These are phyloP conservation scores for Rhodamnia argentea DNA, from an alignment of 345 rosid genomes.

Conservation along the genomic window DNA sequence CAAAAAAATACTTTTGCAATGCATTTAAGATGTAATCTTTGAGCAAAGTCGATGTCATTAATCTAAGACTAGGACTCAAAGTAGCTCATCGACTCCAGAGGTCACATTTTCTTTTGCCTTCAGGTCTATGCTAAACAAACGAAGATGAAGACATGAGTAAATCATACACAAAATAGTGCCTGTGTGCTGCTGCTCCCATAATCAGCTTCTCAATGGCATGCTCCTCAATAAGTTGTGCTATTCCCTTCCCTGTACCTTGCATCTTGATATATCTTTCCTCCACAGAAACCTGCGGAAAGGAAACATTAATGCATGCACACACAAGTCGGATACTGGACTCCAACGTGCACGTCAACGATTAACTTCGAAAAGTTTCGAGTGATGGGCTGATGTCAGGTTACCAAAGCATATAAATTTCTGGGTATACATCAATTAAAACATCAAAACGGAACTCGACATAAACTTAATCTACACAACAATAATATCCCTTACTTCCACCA, in stretches of 20 bases:
- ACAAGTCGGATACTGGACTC: neutral
- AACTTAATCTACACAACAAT: neutral
- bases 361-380: neutral
- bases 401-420: neutral
- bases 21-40: neutral
- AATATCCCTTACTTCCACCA: neutral
- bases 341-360: neutral
- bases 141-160: neutral
- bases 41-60: neutral
- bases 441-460: neutral
- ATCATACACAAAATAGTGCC: constrained; percentile 31
- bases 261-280: neutral
- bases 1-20: neutral
- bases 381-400: neutral
- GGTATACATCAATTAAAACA: neutral
- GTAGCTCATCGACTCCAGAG: neutral
- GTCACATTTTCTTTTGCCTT: neutral
- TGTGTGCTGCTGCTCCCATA: constrained; percentile 65
- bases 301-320: neutral
- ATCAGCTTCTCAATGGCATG: constrained; percentile 47
- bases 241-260: constrained; percentile 26
- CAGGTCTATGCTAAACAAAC: neutral
- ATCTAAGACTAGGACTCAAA: neutral
- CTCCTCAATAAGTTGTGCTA: constrained; percentile 44
- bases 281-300: neutral